A percentile compares a stretch with the other conserved stretches of the same genome.
phyloP scores from a whole-genome alignment of 176 grass and related monocot genomes.

The Ananas comosus region DNA sequence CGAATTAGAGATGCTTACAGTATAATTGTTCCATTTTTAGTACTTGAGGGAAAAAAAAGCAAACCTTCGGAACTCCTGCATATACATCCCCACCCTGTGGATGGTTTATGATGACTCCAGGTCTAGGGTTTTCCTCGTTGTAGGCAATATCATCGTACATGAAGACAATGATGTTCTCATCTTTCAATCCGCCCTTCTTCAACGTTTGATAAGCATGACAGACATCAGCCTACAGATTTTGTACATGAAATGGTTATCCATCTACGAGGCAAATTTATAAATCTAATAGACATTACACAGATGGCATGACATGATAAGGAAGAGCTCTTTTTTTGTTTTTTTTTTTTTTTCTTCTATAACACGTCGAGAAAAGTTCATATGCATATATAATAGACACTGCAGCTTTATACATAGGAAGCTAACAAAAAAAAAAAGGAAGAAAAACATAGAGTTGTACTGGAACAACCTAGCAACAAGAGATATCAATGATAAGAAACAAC shows the following conservation, averaged over 20 bases:
- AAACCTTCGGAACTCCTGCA: constrained; percentile 86
- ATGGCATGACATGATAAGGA: background rate
- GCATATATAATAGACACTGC: too few relatives aligned
- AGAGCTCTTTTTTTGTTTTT: too few relatives aligned
- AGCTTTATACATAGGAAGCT: too few relatives aligned
- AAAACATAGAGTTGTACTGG: too few relatives aligned
- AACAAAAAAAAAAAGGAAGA: too few relatives aligned
- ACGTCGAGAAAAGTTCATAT: too few relatives aligned
- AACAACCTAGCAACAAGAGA: too few relatives aligned
- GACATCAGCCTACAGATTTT: constrained; percentile 59
- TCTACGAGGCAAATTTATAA: background rate
- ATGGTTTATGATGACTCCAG: constrained; percentile 80
- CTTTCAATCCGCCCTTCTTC: constrained; percentile 92
- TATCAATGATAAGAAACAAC: too few relatives aligned
- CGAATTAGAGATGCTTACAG: background rate
- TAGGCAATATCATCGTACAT: constrained; percentile 97
- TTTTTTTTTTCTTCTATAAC: too few relatives aligned
- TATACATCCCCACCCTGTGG: constrained; percentile 82
- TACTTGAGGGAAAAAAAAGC: too few relatives aligned
- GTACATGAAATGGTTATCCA: background rate
- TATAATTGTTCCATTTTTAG: background rate
- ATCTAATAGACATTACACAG: background rate
- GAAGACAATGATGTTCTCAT: constrained; percentile 93
- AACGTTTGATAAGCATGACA: constrained; percentile 97
- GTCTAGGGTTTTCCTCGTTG: constrained; percentile 61